Conservation (phyloP, 345 rosid genomes). For the Populus nigra region DNA sequence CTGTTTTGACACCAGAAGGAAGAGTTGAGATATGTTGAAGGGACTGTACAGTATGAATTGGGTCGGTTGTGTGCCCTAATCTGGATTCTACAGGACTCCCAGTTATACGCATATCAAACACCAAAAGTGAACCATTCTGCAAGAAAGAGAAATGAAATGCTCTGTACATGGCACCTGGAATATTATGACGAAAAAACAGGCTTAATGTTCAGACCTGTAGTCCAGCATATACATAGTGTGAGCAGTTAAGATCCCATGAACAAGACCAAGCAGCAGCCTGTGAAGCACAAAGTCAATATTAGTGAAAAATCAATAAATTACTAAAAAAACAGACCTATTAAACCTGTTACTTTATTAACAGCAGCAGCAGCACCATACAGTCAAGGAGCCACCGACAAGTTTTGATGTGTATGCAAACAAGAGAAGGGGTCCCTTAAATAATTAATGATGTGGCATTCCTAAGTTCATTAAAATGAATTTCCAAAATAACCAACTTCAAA, state of each 20-base stretch:
- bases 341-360: neutral
- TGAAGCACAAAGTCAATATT: conserved; percentile 10
- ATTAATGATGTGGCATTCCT: neutral
- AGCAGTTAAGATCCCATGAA: conserved; percentile 71
- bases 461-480: neutral
- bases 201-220: conserved; percentile 54
- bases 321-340: neutral
- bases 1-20: conserved; percentile 36
- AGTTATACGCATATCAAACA: conserved; percentile 83
- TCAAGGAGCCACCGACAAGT: neutral
- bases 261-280: conserved; percentile 94
- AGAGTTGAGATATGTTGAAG: conserved; percentile 35
- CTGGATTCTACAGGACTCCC: conserved; percentile 48
- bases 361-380: neutral
- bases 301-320: neutral
- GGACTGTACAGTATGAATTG: conserved; percentile 67
- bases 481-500: neutral
- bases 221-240: conserved; percentile 76
- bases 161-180: neutral
- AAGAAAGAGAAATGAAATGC: conserved; percentile 1
- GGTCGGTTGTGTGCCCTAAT: conserved; percentile 63
- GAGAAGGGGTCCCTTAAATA: neutral
- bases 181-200: conserved; percentile 6
- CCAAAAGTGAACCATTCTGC: conserved; percentile 72
- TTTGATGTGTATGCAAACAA: neutral